A percentile compares a stretch with the other conserved stretches of the same genome.
phyloP scores from a whole-genome alignment of 2,329 filamentous ascomycete species.

The Sclerotiophoma versabilis region DNA sequence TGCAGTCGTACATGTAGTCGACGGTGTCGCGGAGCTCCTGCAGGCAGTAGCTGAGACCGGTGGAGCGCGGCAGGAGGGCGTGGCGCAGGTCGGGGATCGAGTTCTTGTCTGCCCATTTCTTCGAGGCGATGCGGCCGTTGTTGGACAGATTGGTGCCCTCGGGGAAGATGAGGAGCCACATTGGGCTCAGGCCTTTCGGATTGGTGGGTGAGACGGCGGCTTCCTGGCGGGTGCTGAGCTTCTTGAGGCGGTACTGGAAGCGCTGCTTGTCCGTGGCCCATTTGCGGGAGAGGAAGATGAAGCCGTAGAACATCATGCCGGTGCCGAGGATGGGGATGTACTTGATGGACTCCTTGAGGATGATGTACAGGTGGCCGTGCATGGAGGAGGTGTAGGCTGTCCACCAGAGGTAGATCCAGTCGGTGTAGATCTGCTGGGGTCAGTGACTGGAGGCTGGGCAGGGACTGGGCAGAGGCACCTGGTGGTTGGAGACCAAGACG shows the following conservation, averaged over 20 bases:
- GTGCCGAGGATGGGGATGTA: conserved; percentile 81
- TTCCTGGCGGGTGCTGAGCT: conserved; percentile 64
- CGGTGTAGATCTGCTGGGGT: conserved; percentile 72
- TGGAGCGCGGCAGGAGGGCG: conserved; percentile 77
- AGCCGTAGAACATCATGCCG: conserved; percentile 86
- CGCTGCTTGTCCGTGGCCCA: conserved; percentile 81
- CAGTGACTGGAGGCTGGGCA: not conserved
- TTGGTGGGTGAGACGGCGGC: conserved; percentile 46
- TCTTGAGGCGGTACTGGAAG: conserved; percentile 74
- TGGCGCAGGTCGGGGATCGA: conserved; percentile 74
- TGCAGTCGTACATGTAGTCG: conserved; percentile 90
- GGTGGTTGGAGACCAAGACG: conserved; percentile 85
- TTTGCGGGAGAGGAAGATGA: conserved; percentile 93
- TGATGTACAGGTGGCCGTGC: conserved; percentile 89
- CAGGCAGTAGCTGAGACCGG: conserved; percentile 80
- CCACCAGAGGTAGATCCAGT: conserved; percentile 97
- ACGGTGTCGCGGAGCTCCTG: conserved; percentile 76
- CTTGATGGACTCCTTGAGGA: conserved; percentile 85
- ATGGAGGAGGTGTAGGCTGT: conserved; percentile 78
- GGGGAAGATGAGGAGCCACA: conserved; percentile 90
- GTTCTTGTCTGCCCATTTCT: conserved; percentile 78
- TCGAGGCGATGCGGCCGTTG: conserved; percentile 75
- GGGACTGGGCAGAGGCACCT: conserved; percentile 49
- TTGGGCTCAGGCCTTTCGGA: conserved; percentile 68
- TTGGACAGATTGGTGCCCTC: conserved; percentile 83